Percentiles rank a stretch among this genome's conserved stretches.
Conservation (phyloP, 768 basidiomycete species). For the Gloeophyllum trabeum region DNA sequence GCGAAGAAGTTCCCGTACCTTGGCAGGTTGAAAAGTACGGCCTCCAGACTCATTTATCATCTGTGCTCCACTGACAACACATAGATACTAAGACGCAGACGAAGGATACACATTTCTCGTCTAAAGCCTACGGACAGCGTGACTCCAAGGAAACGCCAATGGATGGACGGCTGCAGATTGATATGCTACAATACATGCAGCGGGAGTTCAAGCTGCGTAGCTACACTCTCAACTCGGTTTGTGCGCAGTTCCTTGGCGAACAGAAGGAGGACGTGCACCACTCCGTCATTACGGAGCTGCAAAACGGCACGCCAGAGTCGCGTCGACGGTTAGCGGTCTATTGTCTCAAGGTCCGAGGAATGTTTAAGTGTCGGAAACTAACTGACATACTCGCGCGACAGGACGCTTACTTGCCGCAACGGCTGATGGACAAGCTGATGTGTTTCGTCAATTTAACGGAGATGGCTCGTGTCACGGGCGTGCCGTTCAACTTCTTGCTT, state of each 20-base stretch:
- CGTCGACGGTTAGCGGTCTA: slow-evolving; percentile 90
- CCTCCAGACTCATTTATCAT: neutral
- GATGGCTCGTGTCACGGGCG: slow-evolving; percentile 99
- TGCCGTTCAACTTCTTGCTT: slow-evolving; percentile 94
- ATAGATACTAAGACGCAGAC: slow-evolving; percentile 66
- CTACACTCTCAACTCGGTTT: slow-evolving; percentile 96
- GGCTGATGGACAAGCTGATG: slow-evolving; percentile 96
- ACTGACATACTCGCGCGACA: slow-evolving; percentile 20
- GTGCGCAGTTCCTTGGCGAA: slow-evolving; percentile 94
- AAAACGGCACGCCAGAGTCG: slow-evolving; percentile 93
- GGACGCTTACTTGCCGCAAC: slow-evolving; percentile 98
- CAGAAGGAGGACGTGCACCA: slow-evolving; percentile 99
- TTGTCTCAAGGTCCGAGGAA: slow-evolving; percentile 73
- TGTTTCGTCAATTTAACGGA: slow-evolving; percentile 97
- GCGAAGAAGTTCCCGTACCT: slow-evolving; percentile 57
- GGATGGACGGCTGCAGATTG: slow-evolving; percentile 90
- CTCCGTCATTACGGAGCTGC: slow-evolving; percentile 95
- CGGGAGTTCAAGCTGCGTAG: slow-evolving; percentile 95
- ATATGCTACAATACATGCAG: slow-evolving; percentile 96
- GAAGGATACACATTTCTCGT: slow-evolving; percentile 95
- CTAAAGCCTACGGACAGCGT: slow-evolving; percentile 93
- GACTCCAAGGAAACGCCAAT: slow-evolving; percentile 90
- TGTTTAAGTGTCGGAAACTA: neutral
- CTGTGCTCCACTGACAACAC: neutral
- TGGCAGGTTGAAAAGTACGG: slow-evolving; percentile 65